Evolutionary conservation across 2,329 filamentous ascomycete species (phyloP), one percentile per base, ranked within the genome.

Genomic region (Ophiosphaerella korrae): DNA sequence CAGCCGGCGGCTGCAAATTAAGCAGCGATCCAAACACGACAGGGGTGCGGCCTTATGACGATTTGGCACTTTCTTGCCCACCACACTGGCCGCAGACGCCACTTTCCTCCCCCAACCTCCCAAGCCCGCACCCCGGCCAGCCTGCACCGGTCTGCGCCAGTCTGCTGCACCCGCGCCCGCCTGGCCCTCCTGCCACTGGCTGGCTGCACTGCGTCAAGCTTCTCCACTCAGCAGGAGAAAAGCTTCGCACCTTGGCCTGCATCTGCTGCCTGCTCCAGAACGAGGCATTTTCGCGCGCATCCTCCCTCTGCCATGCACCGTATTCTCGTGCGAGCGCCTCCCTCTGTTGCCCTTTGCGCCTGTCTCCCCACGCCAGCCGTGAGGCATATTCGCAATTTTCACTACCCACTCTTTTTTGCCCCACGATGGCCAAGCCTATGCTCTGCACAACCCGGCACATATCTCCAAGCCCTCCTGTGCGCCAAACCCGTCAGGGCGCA

Each of bases 301-400:
- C 42, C 55, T 46, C 26, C 5, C 26, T 29, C 26, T 7, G 26
- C 31, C 31, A 33, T 26, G 34, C 42, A 8, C 5, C 5, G 23
- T 41, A n/a, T 26, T 29, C 43, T 46, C 43, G 43, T 46, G 37
- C 37, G 36, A 46, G 12, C 26, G 26, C 26, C 26, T 29, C 6
- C n/a, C n/a, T n/a, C n/a, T n/a, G 26, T 29, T 29, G 26, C 26
- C 11, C 6, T 29, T 29, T 29, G 26, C 26, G 26, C 45, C n/a
- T 14, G 33, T n/a, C 47, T 50, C 54, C 49, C 52, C 52, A 51
- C 55, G 52, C 45, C 39, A 9, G 3, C 32, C 42, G 14, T 44
- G 26, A 26, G 52, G 50, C 45, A 47, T 43, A 45, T 58, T 57
- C 51, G 48, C 57, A 60, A 57, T 57, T 58, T 60, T 57, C 53